Conservation (phyloP, 1,284 basidiomycete species). For the Cryptococcus wingfieldii region DNA sequence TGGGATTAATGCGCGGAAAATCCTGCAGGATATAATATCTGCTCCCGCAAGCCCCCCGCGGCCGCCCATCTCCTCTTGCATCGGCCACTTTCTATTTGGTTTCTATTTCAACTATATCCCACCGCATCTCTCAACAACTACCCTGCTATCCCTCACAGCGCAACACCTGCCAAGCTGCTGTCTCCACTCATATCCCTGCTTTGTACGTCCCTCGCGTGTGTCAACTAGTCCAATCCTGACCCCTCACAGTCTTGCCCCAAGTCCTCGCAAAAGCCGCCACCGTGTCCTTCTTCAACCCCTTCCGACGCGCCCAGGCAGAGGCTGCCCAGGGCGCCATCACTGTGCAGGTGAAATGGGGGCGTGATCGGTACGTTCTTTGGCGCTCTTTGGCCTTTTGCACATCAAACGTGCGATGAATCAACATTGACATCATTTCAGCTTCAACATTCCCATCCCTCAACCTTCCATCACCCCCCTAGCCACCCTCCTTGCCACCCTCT, state of each 20-base stretch:
- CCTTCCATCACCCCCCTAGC: conserved; percentile 43
- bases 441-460: conserved; percentile 48
- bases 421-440: conserved; percentile 24
- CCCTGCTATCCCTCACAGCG: no score
- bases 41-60: no score
- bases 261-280: conserved; percentile 25
- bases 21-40: no score
- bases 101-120: no score
- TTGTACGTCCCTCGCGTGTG: no score
- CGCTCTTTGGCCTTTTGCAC: background rate
- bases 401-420: background rate
- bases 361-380: conserved; percentile 33
- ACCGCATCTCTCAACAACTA: no score
- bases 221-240: no score
- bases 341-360: conserved; percentile 44
- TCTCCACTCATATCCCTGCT: no score
- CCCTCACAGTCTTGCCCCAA: conserved; percentile 23
- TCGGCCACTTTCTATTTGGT: no score
- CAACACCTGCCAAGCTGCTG: no score
- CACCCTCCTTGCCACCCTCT: conserved; percentile 41
- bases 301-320: conserved; percentile 41
- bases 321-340: conserved; percentile 37
- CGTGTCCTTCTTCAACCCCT: conserved; percentile 45
- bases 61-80: no score
- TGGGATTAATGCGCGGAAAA: background rate